phyloP scores from a whole-genome alignment of 2,329 filamentous ascomycete species.

The Emergomyces pasteurianus region DNA sequence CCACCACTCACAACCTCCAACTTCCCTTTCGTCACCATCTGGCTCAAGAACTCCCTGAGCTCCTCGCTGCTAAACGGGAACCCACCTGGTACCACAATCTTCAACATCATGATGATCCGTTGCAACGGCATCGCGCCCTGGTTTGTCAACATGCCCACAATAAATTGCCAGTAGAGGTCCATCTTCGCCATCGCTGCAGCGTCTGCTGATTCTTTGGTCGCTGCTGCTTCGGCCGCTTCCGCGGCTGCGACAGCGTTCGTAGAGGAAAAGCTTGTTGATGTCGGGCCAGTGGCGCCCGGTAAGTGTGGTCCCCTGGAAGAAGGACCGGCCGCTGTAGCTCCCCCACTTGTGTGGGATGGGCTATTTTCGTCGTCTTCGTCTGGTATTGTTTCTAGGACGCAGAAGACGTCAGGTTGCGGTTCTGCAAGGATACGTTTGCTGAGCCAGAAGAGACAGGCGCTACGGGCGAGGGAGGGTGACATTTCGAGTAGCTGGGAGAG shows the following conservation, averaged over 20 bases:
- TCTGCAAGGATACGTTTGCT: slow-evolving; percentile 42
- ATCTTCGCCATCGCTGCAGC: slow-evolving; percentile 56
- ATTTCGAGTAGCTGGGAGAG: slow-evolving; percentile 42
- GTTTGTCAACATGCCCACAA: slow-evolving; percentile 91
- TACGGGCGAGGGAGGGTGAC: slow-evolving; percentile 44
- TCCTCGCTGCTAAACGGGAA: slow-evolving; percentile 88
- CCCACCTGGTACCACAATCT: slow-evolving; percentile 76
- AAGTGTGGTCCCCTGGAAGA: slow-evolving; percentile 11
- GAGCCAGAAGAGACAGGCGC: slow-evolving; percentile 52
- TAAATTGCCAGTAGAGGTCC: slow-evolving; percentile 79
- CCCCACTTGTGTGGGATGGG: slow-evolving; percentile 11
- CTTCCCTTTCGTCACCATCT: slow-evolving; percentile 62
- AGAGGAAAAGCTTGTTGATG: slow-evolving; percentile 4
- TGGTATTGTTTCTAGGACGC: slow-evolving; percentile 44
- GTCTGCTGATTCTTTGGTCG: slow-evolving; percentile 36
- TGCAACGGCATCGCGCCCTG: slow-evolving; percentile 69
- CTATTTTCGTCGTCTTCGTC: slow-evolving; percentile 18
- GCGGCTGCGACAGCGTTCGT: slow-evolving; percentile 27
- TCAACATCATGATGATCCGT: slow-evolving; percentile 88
- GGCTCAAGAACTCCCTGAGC: slow-evolving; percentile 63
- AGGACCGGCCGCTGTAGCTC: slow-evolving; percentile 13
- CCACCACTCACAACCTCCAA: slow-evolving; percentile 55
- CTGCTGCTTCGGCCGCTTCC: slow-evolving; percentile 29
- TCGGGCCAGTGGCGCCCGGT: not conserved
- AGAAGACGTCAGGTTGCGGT: slow-evolving; percentile 39